phyloP scores from a whole-genome alignment of 768 basidiomycete species.

The Steccherinum ochraceum region DNA sequence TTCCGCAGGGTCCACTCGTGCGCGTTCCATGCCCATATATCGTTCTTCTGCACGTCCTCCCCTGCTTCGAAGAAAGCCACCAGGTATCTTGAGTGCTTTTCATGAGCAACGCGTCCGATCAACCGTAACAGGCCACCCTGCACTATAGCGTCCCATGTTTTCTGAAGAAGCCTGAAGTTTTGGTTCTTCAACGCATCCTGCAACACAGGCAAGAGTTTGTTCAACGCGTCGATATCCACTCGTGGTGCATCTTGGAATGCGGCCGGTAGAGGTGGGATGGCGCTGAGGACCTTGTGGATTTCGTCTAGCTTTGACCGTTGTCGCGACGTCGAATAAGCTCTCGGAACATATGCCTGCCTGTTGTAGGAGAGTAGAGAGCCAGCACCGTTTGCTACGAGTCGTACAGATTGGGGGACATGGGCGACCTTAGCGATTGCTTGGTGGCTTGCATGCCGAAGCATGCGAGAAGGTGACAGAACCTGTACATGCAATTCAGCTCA shows the following conservation, averaged over 20 bases:
- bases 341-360: no score
- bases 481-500: background rate
- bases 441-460: background rate
- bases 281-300: background rate
- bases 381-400: background rate
- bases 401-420: background rate
- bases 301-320: background rate
- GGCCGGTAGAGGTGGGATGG: background rate
- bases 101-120: slow-evolving; percentile 38
- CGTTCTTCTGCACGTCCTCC: background rate
- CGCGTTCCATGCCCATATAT: background rate
- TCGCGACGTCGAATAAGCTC: background rate
- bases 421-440: background rate
- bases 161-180: slow-evolving; percentile 25
- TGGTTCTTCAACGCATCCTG: slow-evolving; percentile 29
- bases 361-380: background rate
- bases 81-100: slow-evolving; percentile 32
- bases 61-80: slow-evolving; percentile 19
- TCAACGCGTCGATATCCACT: slow-evolving; percentile 17
- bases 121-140: slow-evolving; percentile 36
- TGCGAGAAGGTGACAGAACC: background rate
- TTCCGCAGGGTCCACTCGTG: no score
- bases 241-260: background rate
- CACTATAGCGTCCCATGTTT: slow-evolving; percentile 39
- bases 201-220: slow-evolving; percentile 31